These are phyloP conservation scores for Fusarium equiseti DNA, from an alignment of 2,329 filamentous ascomycete genomes.

Conservation along the genomic window DNA sequence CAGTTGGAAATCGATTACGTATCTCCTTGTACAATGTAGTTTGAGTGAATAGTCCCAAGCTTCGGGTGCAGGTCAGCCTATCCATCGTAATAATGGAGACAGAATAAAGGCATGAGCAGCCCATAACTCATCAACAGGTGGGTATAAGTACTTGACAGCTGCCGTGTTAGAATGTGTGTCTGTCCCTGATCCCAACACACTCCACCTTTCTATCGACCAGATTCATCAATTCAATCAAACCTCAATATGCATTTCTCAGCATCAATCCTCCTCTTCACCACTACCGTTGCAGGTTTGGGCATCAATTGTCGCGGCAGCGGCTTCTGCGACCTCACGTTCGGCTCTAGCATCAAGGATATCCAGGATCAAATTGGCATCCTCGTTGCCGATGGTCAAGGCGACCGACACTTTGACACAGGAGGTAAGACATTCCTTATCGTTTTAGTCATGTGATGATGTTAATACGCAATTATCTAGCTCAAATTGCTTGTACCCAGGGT, in stretches of 20 bases:
- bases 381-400: neutral
- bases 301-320: neutral
- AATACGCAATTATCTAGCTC: too few relatives aligned
- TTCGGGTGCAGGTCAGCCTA: too few relatives aligned
- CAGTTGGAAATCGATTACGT: neutral
- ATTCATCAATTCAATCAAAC: neutral
- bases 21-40: neutral
- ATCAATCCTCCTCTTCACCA: neutral
- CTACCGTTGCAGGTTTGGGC: neutral
- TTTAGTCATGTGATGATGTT: too few relatives aligned
- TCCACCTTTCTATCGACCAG: neutral
- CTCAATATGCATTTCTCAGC: neutral
- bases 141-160: neutral
- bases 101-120: neutral
- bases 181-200: neutral
- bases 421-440: neutral
- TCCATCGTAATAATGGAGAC: too few relatives aligned
- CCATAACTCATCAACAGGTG: neutral
- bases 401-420: neutral
- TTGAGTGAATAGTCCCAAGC: neutral
- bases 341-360: neutral
- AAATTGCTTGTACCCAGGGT: neutral
- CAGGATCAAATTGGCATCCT: neutral
- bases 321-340: neutral
- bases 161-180: neutral